Evolutionary conservation across 306 rosid genomes (phyloP).

Genomic region (Cucurbita maxima): DNA sequence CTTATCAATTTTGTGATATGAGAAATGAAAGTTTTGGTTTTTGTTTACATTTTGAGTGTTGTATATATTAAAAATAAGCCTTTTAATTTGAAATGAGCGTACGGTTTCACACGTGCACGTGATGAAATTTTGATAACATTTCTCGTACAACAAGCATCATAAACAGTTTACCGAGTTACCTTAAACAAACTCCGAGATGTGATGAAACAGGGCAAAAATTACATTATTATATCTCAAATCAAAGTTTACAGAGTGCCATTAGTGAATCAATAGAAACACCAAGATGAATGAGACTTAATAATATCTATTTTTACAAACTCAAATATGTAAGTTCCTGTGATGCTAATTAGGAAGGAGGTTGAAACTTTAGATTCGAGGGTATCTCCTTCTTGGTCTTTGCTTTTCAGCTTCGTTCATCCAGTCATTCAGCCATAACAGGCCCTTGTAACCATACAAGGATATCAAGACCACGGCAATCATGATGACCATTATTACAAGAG

Average conservation of each 20-base stretch:
- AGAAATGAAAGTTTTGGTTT: not conserved
- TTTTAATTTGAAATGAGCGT: not conserved
- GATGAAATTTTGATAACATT: too few species aligned
- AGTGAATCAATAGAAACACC: not conserved
- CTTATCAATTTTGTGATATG: not conserved
- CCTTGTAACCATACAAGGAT: slow-evolving; percentile 42
- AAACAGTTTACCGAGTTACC: too few species aligned
- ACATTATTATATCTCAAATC: not conserved
- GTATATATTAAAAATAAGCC: too few species aligned
- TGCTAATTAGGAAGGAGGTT: not conserved
- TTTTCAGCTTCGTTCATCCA: slow-evolving; percentile 86
- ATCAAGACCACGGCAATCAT: slow-evolving; percentile 29
- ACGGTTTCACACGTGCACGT: not conserved
- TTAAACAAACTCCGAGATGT: too few species aligned
- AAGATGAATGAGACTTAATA: too few species aligned
- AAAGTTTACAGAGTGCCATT: not conserved
- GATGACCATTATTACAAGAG: slow-evolving; percentile 30
- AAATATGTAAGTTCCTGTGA: not conserved
- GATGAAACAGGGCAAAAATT: not conserved
- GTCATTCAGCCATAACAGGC: slow-evolving; percentile 55
- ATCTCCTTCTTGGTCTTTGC: slow-evolving; percentile 31
- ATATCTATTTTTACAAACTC: not conserved
- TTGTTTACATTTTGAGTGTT: not conserved
- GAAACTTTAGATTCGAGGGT: slow-evolving; percentile 23
- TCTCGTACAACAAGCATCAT: too few species aligned